phyloP scores from a whole-genome alignment of 768 basidiomycete species.

The Pholiota molesta region DNA sequence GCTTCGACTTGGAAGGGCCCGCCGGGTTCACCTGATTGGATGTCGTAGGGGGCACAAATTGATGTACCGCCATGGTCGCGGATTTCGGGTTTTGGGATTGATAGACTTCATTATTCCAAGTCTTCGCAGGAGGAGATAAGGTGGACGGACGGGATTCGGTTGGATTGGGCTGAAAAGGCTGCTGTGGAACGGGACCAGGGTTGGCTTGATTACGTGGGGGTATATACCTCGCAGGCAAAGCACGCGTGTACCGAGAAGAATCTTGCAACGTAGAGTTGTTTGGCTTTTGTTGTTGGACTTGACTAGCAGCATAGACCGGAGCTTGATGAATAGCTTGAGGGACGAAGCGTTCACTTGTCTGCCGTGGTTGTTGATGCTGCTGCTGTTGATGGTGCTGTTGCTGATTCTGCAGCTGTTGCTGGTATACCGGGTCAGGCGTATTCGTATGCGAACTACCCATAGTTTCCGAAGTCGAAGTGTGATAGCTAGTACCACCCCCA shows the following conservation, averaged over 20 bases:
- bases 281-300: constrained; percentile 2
- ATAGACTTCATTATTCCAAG: constrained; percentile 15
- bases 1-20: constrained; percentile 12
- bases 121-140: constrained; percentile 17
- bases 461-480: constrained; percentile 27
- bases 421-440: constrained; percentile 33
- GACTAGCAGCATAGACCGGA: constrained; percentile 4
- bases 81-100: constrained; percentile 6
- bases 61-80: constrained; percentile 1
- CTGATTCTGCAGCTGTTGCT: constrained; percentile 21
- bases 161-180: constrained; percentile 12
- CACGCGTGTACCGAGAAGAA: constrained; percentile 9
- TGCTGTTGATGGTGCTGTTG: neutral
- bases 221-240: constrained; percentile 12
- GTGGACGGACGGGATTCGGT: constrained; percentile 16
- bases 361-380: neutral
- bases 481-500: constrained; percentile 21
- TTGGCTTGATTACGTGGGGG: constrained; percentile 15
- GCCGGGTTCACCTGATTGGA: neutral
- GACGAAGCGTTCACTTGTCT: constrained; percentile 1
- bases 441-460: constrained; percentile 29
- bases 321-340: constrained; percentile 6
- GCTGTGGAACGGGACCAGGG: constrained; percentile 17
- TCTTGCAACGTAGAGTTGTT: neutral
- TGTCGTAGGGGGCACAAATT: constrained; percentile 2